Evolutionary conservation across 164 flowering plant species (phyloP).

Genomic region (Kalanchoe fedtschenkoi): DNA sequence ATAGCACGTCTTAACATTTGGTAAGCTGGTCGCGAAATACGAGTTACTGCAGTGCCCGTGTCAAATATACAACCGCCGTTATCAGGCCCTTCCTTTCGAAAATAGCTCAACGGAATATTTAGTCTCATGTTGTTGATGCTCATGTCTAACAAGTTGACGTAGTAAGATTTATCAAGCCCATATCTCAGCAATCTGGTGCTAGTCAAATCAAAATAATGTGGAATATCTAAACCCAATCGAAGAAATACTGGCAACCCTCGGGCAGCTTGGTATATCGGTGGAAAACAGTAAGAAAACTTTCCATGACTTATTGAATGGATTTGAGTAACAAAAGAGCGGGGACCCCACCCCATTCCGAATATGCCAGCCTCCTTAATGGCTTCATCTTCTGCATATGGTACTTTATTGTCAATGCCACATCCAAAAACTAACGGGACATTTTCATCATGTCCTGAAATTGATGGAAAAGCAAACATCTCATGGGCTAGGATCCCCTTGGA

Average conservation of each 20-base stretch:
- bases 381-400: not conserved
- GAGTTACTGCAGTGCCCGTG: too few species aligned
- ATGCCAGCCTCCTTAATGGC: not conserved
- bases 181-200: not conserved
- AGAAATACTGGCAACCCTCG: not conserved
- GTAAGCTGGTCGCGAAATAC: too few species aligned
- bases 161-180: too few species aligned
- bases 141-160: too few species aligned
- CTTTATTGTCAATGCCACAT: not conserved
- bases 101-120: too few species aligned
- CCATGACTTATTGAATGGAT: not conserved
- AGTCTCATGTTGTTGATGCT: too few species aligned
- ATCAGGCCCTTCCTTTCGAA: too few species aligned
- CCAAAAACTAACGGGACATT: not conserved
- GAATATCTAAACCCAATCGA: not conserved
- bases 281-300: not conserved
- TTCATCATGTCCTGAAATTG: not conserved
- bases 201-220: not conserved
- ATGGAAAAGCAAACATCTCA: too few species aligned
- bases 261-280: not conserved
- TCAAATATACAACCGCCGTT: too few species aligned
- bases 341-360: not conserved
- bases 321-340: not conserved
- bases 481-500: too few species aligned
- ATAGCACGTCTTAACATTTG: too few species aligned